These are phyloP conservation scores for Lasiodiplodia hormozganensis DNA, from an alignment of 2,329 filamentous ascomycete genomes.

Conservation along the genomic window DNA sequence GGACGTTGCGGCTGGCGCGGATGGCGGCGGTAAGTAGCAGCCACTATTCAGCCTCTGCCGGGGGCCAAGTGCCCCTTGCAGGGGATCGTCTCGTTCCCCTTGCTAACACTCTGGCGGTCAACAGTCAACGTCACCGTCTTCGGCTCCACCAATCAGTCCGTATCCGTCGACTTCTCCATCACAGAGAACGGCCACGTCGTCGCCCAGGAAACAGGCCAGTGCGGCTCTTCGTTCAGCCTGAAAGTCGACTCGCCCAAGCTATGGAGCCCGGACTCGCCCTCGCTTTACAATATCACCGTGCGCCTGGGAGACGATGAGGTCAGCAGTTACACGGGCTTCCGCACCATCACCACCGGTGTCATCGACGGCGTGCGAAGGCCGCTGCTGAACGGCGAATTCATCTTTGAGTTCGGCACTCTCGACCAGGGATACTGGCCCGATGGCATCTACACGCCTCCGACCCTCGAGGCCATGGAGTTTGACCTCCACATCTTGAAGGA, in stretches of 20 bases:
- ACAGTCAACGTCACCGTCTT: constrained; percentile 64
- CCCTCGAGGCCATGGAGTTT: constrained; percentile 70
- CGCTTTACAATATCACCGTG: constrained; percentile 69
- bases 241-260: constrained; percentile 61
- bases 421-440: constrained; percentile 78
- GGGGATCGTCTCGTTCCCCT: not conserved
- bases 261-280: constrained; percentile 70
- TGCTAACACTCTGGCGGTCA: constrained; percentile 11
- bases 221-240: constrained; percentile 63
- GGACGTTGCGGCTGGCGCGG: constrained; percentile 60
- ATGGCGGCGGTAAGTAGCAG: constrained; percentile 39
- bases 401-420: constrained; percentile 72
- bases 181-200: constrained; percentile 50
- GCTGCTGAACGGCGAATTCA: constrained; percentile 71
- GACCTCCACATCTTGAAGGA: constrained; percentile 70
- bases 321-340: constrained; percentile 72
- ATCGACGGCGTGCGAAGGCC: constrained; percentile 67
- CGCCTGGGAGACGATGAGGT: constrained; percentile 61
- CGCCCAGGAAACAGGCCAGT: constrained; percentile 52
- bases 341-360: constrained; percentile 64
- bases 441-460: constrained; percentile 70
- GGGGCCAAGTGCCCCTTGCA: not conserved
- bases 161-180: constrained; percentile 48
- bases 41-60: not conserved
- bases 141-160: constrained; percentile 49